Evolutionary conservation across 768 basidiomycete genomes (phyloP).

Genomic region (Suillus hirtellus): DNA sequence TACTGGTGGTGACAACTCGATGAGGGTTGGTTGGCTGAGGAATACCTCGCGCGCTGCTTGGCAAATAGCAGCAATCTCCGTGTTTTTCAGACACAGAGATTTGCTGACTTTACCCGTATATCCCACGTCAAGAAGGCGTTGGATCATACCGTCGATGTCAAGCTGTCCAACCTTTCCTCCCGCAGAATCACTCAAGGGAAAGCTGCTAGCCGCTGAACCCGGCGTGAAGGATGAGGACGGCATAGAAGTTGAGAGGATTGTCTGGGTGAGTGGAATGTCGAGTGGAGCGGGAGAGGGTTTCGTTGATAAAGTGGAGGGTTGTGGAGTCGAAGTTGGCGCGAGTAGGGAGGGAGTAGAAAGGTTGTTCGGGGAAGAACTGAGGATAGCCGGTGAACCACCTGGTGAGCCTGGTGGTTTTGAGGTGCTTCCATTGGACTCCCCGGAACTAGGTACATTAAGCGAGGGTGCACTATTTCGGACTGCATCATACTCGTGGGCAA

Average conservation of each 20-base stretch:
- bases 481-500: constrained; percentile 36
- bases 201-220: constrained; percentile 46
- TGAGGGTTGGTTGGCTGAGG: constrained; percentile 92
- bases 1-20: constrained; percentile 96
- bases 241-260: constrained; percentile 77
- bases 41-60: constrained; percentile 95
- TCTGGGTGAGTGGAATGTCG: constrained; percentile 79
- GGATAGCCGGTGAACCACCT: constrained; percentile 36
- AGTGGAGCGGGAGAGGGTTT: constrained; percentile 57
- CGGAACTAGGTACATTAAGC: constrained; percentile 35
- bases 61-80: constrained; percentile 93
- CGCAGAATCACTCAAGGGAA: constrained; percentile 38
- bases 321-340: constrained; percentile 15
- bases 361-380: constrained; percentile 38
- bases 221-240: constrained; percentile 50
- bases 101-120: constrained; percentile 99
- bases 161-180: constrained; percentile 62
- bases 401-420: constrained; percentile 35
- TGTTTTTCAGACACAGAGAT: constrained; percentile 91
- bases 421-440: constrained; percentile 42
- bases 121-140: constrained; percentile 91
- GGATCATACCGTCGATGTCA: constrained; percentile 98
- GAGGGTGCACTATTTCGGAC: constrained; percentile 33
- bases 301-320: constrained; percentile 18
- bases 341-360: constrained; percentile 43